Evolutionary conservation across 768 basidiomycete species (phyloP), one percentile per base, ranked within the genome.

Genomic region (Lentinus tigrinus): DNA sequence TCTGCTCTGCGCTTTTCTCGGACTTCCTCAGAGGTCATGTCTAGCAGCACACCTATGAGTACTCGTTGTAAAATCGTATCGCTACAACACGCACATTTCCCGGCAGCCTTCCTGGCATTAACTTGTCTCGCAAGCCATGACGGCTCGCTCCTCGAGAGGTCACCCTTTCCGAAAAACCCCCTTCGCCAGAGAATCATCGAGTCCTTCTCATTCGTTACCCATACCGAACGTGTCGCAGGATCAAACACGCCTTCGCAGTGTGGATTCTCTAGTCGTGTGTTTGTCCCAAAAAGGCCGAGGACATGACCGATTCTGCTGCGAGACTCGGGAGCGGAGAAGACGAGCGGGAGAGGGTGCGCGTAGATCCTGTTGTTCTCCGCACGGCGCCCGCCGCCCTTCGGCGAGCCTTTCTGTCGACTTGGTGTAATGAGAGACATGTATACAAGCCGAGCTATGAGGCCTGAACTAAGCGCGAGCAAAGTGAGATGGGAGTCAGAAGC

Each of bases 141-240:
- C 8, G 96, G 95, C 71, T 99, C 97, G 72, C 95, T 97, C 57
- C 97, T 75, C 39, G 93, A 95, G 52, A 99, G 77, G 69, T 91
- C 90, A 1, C 97, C 97, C 72, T 99, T 99, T 23, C 97, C 97
- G 71, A 98, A 99, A 75, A 98, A 98, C 0, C 97, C 97, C 58
- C 90, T 75, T 46, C 83, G 77, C 91, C 97, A 99, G 37, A 98
- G 78, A 4, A 87, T 74, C 62, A 78, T 78, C 43, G 85, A 84
- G 69, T 94, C 85, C 23, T 73, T 78, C 26, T 76, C 72, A 56
- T 86, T 80, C 0, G 81, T 75, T 3, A 98, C 80, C 94, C 94
- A 97, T 9, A 98, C 90, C 0, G 91, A 92, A n/a, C 85, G 85
- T 16, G 95, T 94, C 2, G 80, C 67, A 6, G 81, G 73, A 69